Conservation (phyloP, 2,329 filamentous ascomycete genomes). For the Dactylellina cionopaga region DNA sequence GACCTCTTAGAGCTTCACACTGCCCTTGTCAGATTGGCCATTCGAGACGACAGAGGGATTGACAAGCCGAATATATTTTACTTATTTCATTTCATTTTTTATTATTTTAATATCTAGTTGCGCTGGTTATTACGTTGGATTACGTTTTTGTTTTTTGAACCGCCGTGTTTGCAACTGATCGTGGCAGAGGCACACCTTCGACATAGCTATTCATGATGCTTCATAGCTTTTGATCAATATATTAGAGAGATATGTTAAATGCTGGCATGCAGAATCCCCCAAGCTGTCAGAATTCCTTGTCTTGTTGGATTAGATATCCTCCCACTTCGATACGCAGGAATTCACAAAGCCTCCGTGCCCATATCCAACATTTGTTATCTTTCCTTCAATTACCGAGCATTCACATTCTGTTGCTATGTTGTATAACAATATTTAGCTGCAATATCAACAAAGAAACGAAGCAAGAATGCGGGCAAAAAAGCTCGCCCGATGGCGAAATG, state of each 20-base stretch:
- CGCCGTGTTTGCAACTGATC: constrained; percentile 14
- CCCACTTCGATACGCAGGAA: background rate
- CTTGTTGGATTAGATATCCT: background rate
- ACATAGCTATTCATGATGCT: too few species aligned
- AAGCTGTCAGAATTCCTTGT: constrained; percentile 23
- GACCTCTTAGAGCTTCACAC: too few species aligned
- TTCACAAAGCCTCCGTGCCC: background rate
- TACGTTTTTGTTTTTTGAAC: background rate
- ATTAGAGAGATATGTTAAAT: too few species aligned
- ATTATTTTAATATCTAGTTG: background rate
- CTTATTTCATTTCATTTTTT: background rate
- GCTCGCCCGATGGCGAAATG: too few species aligned
- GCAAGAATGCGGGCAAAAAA: background rate
- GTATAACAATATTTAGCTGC: background rate
- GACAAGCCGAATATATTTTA: constrained; percentile 7
- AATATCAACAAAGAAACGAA: background rate
- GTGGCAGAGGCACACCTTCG: too few species aligned
- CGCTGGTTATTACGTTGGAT: constrained; percentile 35
- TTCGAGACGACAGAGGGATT: constrained; percentile 34
- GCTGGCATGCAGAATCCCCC: too few species aligned
- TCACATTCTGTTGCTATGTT: background rate
- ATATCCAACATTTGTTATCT: too few species aligned
- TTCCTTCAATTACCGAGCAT: background rate
- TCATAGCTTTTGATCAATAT: too few species aligned
- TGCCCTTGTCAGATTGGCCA: background rate